A percentile compares a stretch with the other conserved stretches of the same genome.
Evolutionary conservation across 306 rosid genomes (phyloP).

Genomic region (Prinsepia uniflora): DNA sequence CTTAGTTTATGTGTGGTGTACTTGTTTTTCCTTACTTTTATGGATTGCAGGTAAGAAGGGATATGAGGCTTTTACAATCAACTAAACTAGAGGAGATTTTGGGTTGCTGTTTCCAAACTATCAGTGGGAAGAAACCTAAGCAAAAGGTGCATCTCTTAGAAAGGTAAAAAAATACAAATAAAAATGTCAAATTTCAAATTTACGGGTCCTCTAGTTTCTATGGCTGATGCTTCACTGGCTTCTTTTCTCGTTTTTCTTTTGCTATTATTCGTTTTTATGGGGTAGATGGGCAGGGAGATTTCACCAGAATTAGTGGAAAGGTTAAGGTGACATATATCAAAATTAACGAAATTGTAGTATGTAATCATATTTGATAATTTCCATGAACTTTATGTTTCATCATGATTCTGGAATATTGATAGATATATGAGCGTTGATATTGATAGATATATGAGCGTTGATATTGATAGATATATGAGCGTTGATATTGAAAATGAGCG

Average conservation of each 20-base stretch:
- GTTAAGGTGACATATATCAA: neutral
- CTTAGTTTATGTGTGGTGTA: conserved; percentile 9
- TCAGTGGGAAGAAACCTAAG: conserved; percentile 65
- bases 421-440: no score
- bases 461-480: no score
- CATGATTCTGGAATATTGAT: neutral
- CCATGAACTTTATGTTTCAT: neutral
- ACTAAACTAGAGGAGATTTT: conserved; percentile 67
- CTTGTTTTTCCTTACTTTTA: conserved; percentile 4
- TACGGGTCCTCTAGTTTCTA: neutral
- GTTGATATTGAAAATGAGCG: no score
- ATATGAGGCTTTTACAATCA: conserved; percentile 56
- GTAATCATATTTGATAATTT: neutral
- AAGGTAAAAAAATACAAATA: conserved; percentile 35
- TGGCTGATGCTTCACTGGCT: neutral
- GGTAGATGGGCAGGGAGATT: neutral
- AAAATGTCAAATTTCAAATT: neutral
- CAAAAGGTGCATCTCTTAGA: conserved; percentile 76
- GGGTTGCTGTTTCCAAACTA: conserved; percentile 56
- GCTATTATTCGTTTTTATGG: no score
- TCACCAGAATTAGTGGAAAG: neutral
- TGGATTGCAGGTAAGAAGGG: conserved; percentile 65
- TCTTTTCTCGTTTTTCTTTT: no score
- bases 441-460: no score
- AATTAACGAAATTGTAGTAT: neutral